Evolutionary conservation across 169 alveolate species (phyloP), one percentile per base, ranked within the genome.

Genomic region (Amoebophrya sp.): DNA sequence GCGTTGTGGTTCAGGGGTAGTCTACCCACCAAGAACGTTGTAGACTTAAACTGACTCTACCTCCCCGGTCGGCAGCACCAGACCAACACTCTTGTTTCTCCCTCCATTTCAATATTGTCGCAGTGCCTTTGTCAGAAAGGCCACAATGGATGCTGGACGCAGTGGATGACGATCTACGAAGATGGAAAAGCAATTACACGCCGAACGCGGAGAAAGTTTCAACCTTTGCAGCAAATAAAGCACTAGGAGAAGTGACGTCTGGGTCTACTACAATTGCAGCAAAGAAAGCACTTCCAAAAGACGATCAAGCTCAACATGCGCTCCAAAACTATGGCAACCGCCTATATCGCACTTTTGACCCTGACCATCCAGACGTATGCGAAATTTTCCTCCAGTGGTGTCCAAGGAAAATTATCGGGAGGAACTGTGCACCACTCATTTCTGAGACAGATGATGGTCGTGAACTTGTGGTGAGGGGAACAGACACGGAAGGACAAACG

Each of bases 111-210:
- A n/a, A n/a, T n/a, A n/a, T n/a, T n/a, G 3, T 65, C 2, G 83
- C 83, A 6, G n/a, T 36, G 2, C 83, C 83, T 1, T 6, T 65
- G 83, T 29, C 2, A 6, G 33, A 65, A 36, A 29, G 83, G 26
- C 83, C 83, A 0, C 83, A 65, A 36, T 65, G 83, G 83, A 65
- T 65, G 83, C 83, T 1, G 33, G 83, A 65, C 26, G 83, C 83
- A 1, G 83, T 65, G 39, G 83, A 65, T 0, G 36, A 65, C 38
- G 83, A 65, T 65, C 83, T 65, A 10, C 38, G 2, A 36, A 29
- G n/a, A 29, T 65, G 83, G 83, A 29, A 36, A 26, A 65, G 83
- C 38, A 26, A 65, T 36, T 65, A 65, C 83, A 65, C n/a, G n/a
- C n/a, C n/a, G n/a, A n/a, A 65, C 36, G n/a, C 10, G 33, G 10